Evolutionary conservation across 768 basidiomycete genomes (phyloP), one percentile per base, ranked within the genome.

Genomic region (Serendipita indica): DNA sequence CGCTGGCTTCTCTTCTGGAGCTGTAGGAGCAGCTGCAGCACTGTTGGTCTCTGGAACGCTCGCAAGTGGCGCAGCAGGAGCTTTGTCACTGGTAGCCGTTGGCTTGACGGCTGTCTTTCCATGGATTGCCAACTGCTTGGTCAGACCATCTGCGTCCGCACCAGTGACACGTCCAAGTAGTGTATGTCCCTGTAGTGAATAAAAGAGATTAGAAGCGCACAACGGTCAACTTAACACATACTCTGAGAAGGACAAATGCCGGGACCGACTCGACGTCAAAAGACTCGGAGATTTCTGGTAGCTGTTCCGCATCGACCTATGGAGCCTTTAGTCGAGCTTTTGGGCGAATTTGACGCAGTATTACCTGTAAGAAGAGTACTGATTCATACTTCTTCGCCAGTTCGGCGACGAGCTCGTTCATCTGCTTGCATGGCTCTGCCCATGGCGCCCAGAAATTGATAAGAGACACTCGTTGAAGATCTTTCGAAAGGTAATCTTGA

Each of bases 381-480:
- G 72, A 64, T 0, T 80, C 73, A 66, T 89, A 78, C 67, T 86
- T 85, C 62, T 77, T 79, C 1, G 91, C 79, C 43, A 94, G 75
- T 65, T 87, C 85, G 6, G 66, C 61, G 16, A 86, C 79, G 3
- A 92, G 80, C 41, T 81, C 74, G 72, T 91, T 92, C 85, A 96
- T 94, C 65, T 84, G 78, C 64, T 77, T 77, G 75, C 93, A 98
- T 37, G 92, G 91, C 62, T 80, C 86, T 0, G 91, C 96, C 89
- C 90, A 86, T 70, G 80, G 74, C 39, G 93, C 89, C 86, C 91
- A 93, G 69, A 97, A 99, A 72, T 87, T 89, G 67, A 96, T 81
- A 34, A 94, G 74, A 3, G 92, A 92, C 22, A 94, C 78, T 20
- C 87, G 75, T 18, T 78, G 71, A 33, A 99, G 79, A 70, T 98